phyloP scores from a whole-genome alignment of 257 asterid species.

The Thymus quinquecostatus region DNA sequence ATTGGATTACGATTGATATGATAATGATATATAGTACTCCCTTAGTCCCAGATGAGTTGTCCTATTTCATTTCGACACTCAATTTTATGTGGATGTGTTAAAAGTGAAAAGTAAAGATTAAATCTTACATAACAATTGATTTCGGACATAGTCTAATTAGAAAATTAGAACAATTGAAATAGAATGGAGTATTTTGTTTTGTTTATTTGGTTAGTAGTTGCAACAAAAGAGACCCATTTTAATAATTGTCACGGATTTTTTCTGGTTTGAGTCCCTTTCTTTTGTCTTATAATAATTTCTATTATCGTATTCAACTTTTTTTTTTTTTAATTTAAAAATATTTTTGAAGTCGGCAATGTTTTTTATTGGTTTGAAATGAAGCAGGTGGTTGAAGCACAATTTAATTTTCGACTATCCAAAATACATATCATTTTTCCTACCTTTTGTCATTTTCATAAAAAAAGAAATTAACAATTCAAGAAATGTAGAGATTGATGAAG shows the following conservation, averaged over 20 bases:
- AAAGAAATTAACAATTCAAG: neutral
- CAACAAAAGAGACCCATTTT: neutral
- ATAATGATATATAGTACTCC: too few species aligned
- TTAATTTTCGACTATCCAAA: neutral
- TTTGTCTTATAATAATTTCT: neutral
- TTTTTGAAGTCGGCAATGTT: neutral
- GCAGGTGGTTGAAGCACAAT: constrained; percentile 35
- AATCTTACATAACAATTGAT: too few species aligned
- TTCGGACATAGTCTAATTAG: too few species aligned
- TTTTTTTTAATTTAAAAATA: neutral
- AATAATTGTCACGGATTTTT: neutral
- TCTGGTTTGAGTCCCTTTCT: neutral
- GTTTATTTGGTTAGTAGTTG: neutral
- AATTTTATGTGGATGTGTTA: too few species aligned
- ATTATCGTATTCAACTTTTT: too few species aligned
- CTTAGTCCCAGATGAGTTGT: too few species aligned
- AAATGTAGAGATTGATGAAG: constrained; percentile 31
- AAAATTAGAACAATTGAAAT: too few species aligned
- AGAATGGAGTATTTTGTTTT: too few species aligned
- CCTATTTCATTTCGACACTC: too few species aligned
- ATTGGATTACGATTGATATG: neutral
- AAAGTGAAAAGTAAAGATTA: too few species aligned
- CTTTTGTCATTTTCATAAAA: neutral
- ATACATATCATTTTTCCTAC: constrained; percentile 22
- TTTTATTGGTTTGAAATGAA: constrained; percentile 24